Base-by-base conservation (phyloP, 768 basidiomycete genomes). In the Hortiboletus flavorubellus region DNA sequence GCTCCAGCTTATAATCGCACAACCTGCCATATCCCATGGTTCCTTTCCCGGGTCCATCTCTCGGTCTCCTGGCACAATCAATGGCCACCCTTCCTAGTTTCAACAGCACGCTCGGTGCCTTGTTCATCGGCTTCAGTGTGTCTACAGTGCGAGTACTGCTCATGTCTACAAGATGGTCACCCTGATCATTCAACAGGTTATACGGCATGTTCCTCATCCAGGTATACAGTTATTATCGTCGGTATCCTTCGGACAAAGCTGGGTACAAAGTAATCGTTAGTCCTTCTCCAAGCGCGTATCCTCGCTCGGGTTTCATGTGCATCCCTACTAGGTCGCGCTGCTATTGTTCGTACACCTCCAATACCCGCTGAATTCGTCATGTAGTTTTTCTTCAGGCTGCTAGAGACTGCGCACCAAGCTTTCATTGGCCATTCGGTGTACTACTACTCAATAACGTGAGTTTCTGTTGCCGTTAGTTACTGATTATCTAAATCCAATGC, bases 121-220 rank as follows among this genome's bases (percentile, higher is more conserved):
- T 80, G 42, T 78, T 85, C 58, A 63, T 85, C 44, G 86, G 86
- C 33, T 84, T 84, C 56, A 76, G 78, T 1, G 68, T 76, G 39
- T 79, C 86, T n/a, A 62, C 67, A 39, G 46, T 67, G 76, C 64
- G 45, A 59, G 74, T 58, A 35, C 15, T 21, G 1, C 3, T 18
- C 31, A 26, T 39, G 9, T 44, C 18, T 33, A 29, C 37, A 18
- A 23, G 16, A 38, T 37, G 14, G 5, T 29, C 8, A 8, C 2
- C 11, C 56, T 76, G 59, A 73, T 67, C 46, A 61, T 77, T 37
- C 37, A 34, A 46, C 63, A 77, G 76, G 35, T 49, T 72, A 9
- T 84, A 80, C 65, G 84, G 85, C 18, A 72, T 84, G 31, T 72
- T 85, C 43, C 61, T 76, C 43, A 71, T 80, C 16, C 85, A 86